A percentile compares a stretch with the other conserved stretches of the same genome.
Conservation (phyloP, 2,329 filamentous ascomycete species). For the Pseudogymnoascus sp. region DNA sequence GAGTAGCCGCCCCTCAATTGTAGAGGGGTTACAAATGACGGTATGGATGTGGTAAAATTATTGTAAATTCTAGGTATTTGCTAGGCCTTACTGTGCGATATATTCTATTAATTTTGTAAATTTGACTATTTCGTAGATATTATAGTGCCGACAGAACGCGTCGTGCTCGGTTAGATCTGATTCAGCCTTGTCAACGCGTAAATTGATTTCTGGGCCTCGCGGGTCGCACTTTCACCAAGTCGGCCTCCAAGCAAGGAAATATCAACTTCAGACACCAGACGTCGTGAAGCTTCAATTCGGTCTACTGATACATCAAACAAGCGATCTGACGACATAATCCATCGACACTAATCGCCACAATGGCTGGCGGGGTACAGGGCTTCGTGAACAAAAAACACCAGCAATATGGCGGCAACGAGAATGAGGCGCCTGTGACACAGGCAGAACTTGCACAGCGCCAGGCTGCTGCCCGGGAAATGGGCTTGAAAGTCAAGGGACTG, state of each 20-base stretch:
- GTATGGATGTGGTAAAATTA: neutral
- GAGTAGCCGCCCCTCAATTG: neutral
- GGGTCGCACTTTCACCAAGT: neutral
- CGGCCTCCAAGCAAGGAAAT: neutral
- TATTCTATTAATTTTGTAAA: neutral
- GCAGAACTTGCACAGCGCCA: neutral
- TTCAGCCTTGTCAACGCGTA: slow-evolving; percentile 3
- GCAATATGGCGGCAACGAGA: neutral
- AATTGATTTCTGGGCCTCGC: neutral
- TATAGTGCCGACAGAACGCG: neutral
- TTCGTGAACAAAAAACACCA: neutral
- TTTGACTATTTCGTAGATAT: neutral
- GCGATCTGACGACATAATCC: neutral
- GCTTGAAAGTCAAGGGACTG: neutral
- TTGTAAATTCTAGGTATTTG: neutral
- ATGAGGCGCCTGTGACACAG: neutral
- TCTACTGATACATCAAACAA: neutral
- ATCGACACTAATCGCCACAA: neutral
- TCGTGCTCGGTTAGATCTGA: neutral
- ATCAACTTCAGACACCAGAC: neutral
- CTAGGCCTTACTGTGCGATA: neutral
- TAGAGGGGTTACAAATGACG: neutral
- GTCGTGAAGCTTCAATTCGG: neutral
- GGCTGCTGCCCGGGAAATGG: neutral
- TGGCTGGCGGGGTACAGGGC: neutral